Percentiles rank a stretch among this genome's conserved stretches.
phyloP scores from a whole-genome alignment of 2,329 filamentous ascomycete genomes.

The Taxawa tesnikishii region DNA sequence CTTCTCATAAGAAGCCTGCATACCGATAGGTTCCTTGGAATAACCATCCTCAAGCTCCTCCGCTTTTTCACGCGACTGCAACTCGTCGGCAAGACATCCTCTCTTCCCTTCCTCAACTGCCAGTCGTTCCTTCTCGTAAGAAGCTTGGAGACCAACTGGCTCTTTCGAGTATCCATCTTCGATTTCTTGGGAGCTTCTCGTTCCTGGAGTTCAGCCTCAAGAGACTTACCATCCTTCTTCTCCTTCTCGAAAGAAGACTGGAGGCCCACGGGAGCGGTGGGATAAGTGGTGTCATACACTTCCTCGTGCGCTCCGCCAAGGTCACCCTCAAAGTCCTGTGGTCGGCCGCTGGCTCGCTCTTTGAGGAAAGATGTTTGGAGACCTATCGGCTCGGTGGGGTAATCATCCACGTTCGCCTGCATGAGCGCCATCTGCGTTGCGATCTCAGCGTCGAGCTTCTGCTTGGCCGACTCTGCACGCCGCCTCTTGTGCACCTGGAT shows the following conservation, averaged over 20 bases:
- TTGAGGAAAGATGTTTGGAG: constrained; percentile 8
- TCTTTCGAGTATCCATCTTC: constrained; percentile 6
- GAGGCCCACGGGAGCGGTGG: constrained; percentile 1
- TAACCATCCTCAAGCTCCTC: constrained; percentile 7
- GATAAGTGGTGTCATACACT: not conserved
- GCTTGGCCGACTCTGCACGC: not conserved
- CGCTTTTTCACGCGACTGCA: constrained; percentile 3
- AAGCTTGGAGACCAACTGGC: constrained; percentile 8
- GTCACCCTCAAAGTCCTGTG: not conserved
- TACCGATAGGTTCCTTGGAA: constrained; percentile 26
- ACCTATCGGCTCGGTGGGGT: constrained; percentile 6
- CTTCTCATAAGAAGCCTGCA: constrained; percentile 35
- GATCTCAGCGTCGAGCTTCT: constrained; percentile 10
- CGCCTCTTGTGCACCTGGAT: no score
- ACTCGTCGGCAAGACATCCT: constrained; percentile 4
- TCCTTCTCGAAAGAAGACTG: constrained; percentile 5
- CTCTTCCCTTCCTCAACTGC: not conserved
- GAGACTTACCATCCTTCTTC: constrained; percentile 1
- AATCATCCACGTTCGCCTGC: constrained; percentile 1
- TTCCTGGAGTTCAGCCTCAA: constrained; percentile 5
- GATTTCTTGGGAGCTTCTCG: constrained; percentile 1
- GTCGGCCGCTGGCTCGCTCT: constrained; percentile 5
- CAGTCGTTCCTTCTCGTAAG: constrained; percentile 6
- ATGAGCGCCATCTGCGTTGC: not conserved
- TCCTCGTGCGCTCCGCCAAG: not conserved